Conservation (phyloP, 306 rosid species). For the Delonix regia region DNA sequence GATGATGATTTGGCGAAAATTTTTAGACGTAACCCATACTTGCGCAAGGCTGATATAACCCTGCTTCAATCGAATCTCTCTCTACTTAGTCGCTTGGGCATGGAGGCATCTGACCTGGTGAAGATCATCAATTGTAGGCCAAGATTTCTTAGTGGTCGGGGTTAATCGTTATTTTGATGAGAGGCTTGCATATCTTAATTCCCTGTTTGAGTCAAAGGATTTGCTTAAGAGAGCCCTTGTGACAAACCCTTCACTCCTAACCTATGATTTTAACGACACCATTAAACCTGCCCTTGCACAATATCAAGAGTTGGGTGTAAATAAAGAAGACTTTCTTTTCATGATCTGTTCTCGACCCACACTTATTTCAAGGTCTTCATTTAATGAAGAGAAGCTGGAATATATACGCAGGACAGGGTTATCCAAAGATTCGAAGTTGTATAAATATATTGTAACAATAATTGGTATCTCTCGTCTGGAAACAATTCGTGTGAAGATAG, state of each 20-base stretch:
- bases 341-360: constrained; percentile 71
- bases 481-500: constrained; percentile 64
- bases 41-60: constrained; percentile 44
- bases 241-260: constrained; percentile 71
- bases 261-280: constrained; percentile 41
- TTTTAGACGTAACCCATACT: constrained; percentile 45
- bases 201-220: constrained; percentile 67
- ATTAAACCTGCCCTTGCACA: constrained; percentile 47
- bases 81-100: constrained; percentile 54
- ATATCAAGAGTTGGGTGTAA: constrained; percentile 68
- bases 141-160: constrained; percentile 50
- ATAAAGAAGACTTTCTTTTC: constrained; percentile 55
- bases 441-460: constrained; percentile 68
- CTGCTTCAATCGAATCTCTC: constrained; percentile 57
- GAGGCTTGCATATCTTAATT: constrained; percentile 53
- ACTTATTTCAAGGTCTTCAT: constrained; percentile 64
- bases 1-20: constrained; percentile 54
- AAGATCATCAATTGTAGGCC: constrained; percentile 69
- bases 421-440: constrained; percentile 57
- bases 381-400: constrained; percentile 70
- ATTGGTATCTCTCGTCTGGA: constrained; percentile 72
- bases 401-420: constrained; percentile 56
- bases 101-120: constrained; percentile 57
- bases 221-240: constrained; percentile 62
- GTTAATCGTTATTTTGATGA: constrained; percentile 49